Conservation (phyloP, 352 stramenopile species). For the Phytopythium vexans region DNA sequence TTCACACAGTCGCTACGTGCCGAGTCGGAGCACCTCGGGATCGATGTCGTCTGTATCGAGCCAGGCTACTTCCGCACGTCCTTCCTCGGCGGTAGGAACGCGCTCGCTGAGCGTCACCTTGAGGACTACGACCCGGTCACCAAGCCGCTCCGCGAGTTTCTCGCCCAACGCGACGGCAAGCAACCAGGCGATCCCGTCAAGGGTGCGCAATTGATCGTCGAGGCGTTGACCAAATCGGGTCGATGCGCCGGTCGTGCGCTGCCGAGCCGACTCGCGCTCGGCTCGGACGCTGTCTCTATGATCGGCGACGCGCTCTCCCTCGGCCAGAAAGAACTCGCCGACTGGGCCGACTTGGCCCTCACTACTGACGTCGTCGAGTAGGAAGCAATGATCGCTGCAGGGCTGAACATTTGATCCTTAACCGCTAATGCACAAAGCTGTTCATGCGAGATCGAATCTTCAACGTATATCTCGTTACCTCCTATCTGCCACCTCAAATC, state of each 20-base stretch:
- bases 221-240: conserved; percentile 23
- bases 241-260: conserved; percentile 11
- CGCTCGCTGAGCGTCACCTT: conserved; percentile 8
- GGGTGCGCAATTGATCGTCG: conserved; percentile 13
- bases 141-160: conserved; percentile 5
- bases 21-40: conserved; percentile 21
- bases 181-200: conserved; percentile 15
- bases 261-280: conserved; percentile 12
- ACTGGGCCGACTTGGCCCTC: conserved; percentile 17
- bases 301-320: conserved; percentile 16
- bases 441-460: no score
- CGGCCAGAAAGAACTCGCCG: conserved; percentile 17
- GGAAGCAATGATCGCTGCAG: no score
- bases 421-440: no score
- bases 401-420: no score
- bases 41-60: conserved; percentile 18
- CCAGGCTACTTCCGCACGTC: conserved; percentile 18
- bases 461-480: no score
- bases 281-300: conserved; percentile 25
- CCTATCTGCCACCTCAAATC: no score
- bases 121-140: conserved; percentile 13
- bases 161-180: conserved; percentile 5
- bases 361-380: conserved; percentile 23
- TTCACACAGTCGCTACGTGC: conserved; percentile 18
- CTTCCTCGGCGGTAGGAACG: conserved; percentile 10